Evolutionary conservation across 2,329 filamentous ascomycete genomes (phyloP).

Genomic region (Emmonsia crescens): DNA sequence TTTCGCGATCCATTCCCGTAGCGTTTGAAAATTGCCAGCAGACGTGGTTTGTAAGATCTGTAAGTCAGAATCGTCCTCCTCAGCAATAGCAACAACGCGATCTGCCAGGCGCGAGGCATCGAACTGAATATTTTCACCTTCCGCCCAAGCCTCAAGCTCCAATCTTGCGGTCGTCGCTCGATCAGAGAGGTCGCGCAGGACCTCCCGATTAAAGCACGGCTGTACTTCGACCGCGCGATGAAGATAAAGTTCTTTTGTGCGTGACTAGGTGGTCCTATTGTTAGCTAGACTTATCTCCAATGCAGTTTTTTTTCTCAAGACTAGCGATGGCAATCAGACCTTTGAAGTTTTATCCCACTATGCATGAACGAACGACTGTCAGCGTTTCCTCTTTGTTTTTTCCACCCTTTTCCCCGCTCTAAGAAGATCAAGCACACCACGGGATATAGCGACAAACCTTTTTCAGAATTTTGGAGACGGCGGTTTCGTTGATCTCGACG

Average conservation of each 20-base stretch:
- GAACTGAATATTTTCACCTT: constrained; percentile 86
- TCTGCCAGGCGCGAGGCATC: constrained; percentile 42
- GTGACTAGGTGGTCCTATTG: constrained; percentile 47
- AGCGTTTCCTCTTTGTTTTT: neutral
- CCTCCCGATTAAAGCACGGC: constrained; percentile 93
- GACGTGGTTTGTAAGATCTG: constrained; percentile 71
- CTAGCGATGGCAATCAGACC: constrained; percentile 32
- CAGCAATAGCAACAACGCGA: constrained; percentile 42
- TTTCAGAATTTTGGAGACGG: constrained; percentile 96
- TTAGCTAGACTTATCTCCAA: constrained; percentile 22
- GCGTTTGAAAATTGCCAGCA: constrained; percentile 62
- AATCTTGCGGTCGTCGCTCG: constrained; percentile 93
- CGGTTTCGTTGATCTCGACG: constrained; percentile 94
- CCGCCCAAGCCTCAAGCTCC: constrained; percentile 91
- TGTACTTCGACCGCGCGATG: constrained; percentile 94
- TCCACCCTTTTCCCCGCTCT: neutral
- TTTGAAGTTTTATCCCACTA: constrained; percentile 99
- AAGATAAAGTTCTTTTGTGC: constrained; percentile 94
- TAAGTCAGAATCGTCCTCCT: constrained; percentile 82
- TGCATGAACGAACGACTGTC: constrained; percentile 18
- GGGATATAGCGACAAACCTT: constrained; percentile 47
- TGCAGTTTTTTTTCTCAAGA: constrained; percentile 5
- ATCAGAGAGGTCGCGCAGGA: constrained; percentile 92
- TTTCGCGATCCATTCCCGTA: constrained; percentile 71
- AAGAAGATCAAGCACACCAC: constrained; percentile 5